Conservation (phyloP, 257 asterid species). For the Rauvolfia tetraphylla region DNA sequence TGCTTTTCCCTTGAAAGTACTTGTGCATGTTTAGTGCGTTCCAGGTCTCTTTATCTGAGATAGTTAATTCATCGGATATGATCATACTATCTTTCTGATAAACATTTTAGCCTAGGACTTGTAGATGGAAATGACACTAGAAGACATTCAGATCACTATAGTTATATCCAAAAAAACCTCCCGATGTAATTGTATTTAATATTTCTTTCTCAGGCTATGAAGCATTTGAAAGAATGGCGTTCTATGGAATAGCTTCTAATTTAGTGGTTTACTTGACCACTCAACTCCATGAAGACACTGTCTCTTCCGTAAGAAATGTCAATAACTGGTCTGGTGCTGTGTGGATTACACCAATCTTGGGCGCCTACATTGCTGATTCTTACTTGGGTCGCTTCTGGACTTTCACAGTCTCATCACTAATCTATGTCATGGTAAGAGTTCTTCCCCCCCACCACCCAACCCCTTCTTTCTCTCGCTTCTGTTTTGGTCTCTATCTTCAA, state of each 20-base stretch:
- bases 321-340: constrained; percentile 90
- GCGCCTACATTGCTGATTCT: constrained; percentile 82
- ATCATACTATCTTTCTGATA: not conserved
- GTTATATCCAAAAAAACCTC: not conserved
- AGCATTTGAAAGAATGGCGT: constrained; percentile 92
- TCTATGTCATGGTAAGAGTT: constrained; percentile 64
- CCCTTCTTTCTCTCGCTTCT: no score
- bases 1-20: not conserved
- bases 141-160: not conserved
- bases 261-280: constrained; percentile 79
- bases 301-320: constrained; percentile 72
- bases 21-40: not conserved
- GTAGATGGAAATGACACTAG: no score
- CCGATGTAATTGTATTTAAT: not conserved
- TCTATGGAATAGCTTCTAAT: constrained; percentile 88
- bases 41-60: not conserved
- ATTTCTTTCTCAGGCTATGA: constrained; percentile 48
- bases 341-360: constrained; percentile 88
- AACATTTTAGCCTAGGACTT: no score
- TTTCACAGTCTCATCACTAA: constrained; percentile 69
- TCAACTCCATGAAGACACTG: constrained; percentile 78
- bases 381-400: constrained; percentile 92
- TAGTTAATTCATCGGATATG: not conserved
- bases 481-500: not conserved
- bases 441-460: not conserved